Conservation (phyloP, 192 early-diverging fungal genomes). For the Linnemannia zychae region DNA sequence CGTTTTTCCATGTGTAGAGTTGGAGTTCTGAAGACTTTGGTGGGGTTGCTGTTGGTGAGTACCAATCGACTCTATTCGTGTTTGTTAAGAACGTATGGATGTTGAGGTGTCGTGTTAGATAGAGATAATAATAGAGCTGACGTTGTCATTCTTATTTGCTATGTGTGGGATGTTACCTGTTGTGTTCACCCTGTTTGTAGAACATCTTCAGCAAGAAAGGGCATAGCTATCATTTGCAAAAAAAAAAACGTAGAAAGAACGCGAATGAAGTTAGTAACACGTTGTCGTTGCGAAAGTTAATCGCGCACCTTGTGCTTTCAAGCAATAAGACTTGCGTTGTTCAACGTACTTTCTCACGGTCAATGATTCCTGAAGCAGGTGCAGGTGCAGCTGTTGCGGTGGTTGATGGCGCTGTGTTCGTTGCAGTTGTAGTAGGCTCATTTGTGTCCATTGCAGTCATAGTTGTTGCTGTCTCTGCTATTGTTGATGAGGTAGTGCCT, state of each 20-base stretch:
- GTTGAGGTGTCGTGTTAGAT: not conserved
- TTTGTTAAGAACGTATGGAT: not conserved
- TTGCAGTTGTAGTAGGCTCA: not conserved
- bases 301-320: not conserved
- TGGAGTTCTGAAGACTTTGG: conserved; percentile 28
- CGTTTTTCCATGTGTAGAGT: conserved; percentile 53
- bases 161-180: conserved; percentile 24
- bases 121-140: too few relatives aligned
- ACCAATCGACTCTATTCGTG: conserved; percentile 16
- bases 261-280: not conserved
- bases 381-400: not conserved
- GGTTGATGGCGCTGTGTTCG: conserved; percentile 18
- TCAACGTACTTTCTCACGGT: conserved; percentile 9
- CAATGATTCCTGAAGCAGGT: not conserved
- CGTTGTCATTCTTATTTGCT: not conserved
- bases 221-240: conserved; percentile 12
- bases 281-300: not conserved
- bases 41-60: conserved; percentile 28
- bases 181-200: conserved; percentile 30
- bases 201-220: conserved; percentile 47
- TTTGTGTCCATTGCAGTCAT: not conserved
- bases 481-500: not conserved
- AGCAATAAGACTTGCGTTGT: not conserved
- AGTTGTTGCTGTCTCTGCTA: not conserved
- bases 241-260: not conserved